A percentile compares a stretch with the other conserved stretches of the same genome.
These are phyloP conservation scores for Gloeopeniophorella convolvens DNA, from an alignment of 768 basidiomycete species.

Conservation along the genomic window DNA sequence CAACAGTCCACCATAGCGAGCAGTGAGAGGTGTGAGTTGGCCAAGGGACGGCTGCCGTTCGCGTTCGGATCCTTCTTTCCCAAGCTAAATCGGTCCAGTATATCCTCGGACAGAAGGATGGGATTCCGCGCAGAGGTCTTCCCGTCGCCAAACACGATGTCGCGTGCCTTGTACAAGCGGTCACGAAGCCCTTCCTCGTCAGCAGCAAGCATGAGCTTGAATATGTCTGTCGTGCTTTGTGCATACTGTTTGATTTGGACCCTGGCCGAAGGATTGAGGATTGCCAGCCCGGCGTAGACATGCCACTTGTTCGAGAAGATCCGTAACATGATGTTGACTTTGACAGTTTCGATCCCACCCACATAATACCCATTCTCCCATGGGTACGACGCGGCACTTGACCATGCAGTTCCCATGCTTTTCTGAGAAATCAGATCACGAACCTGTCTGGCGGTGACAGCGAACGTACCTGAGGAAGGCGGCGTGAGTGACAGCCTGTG, in stretches of 20 bases:
- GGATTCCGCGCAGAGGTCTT: conserved; percentile 37
- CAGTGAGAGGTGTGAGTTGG: conserved; percentile 88
- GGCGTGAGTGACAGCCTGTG: conserved; percentile 96
- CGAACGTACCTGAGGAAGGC: conserved; percentile 80
- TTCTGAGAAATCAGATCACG: neutral
- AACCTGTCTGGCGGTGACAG: neutral
- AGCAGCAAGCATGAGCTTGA: conserved; percentile 85
- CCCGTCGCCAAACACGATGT: conserved; percentile 63
- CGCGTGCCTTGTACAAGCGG: conserved; percentile 68
- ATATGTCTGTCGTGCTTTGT: conserved; percentile 76
- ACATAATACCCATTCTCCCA: conserved; percentile 97
- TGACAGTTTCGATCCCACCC: conserved; percentile 95
- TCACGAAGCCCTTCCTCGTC: conserved; percentile 50
- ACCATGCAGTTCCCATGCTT: conserved; percentile 99
- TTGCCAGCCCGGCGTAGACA: conserved; percentile 97
- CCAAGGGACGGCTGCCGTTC: conserved; percentile 32
- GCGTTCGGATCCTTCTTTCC: conserved; percentile 34
- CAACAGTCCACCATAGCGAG: conserved; percentile 99
- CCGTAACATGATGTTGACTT: conserved; percentile 93
- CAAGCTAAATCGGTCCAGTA: conserved; percentile 87
- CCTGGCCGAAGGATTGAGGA: conserved; percentile 88
- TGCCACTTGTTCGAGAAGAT: conserved; percentile 99
- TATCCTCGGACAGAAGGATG: conserved; percentile 76
- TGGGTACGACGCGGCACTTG: conserved; percentile 66
- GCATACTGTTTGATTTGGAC: conserved; percentile 90